phyloP scores from a whole-genome alignment of 1,139 yeast genomes.

The Taphrina communis region DNA sequence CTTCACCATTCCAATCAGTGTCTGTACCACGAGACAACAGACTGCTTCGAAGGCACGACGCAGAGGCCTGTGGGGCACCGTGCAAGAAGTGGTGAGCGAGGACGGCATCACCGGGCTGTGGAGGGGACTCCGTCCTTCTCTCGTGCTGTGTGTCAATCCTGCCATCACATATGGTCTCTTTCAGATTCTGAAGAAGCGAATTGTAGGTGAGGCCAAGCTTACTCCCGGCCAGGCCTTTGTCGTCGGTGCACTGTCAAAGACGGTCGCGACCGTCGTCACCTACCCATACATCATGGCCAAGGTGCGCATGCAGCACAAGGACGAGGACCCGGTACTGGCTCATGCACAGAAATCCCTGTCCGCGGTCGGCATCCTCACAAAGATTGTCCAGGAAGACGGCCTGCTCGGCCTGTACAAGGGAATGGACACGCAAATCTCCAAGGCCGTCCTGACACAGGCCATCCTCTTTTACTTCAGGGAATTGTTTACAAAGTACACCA shows the following conservation, averaged over 20 bases:
- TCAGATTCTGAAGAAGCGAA: constrained; percentile 66
- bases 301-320: constrained; percentile 72
- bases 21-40: constrained; percentile 84
- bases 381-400: constrained; percentile 61
- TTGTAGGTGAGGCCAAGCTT: constrained; percentile 60
- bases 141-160: constrained; percentile 81
- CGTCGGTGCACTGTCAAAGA: constrained; percentile 78
- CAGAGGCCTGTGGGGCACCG: constrained; percentile 53
- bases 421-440: constrained; percentile 75
- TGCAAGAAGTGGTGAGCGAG: constrained; percentile 64
- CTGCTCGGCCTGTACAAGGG: constrained; percentile 72
- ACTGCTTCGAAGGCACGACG: constrained; percentile 54
- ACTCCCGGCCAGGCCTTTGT: constrained; percentile 72
- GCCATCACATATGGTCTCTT: constrained; percentile 86
- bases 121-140: constrained; percentile 82
- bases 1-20: constrained; percentile 82
- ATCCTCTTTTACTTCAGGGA: constrained; percentile 82
- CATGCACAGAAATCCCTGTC: constrained; percentile 55
- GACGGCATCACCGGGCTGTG: constrained; percentile 78
- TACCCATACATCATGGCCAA: constrained; percentile 87
- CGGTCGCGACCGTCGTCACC: constrained; percentile 77
- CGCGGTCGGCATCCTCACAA: constrained; percentile 62
- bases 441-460: constrained; percentile 87
- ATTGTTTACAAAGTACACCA: constrained; percentile 37
- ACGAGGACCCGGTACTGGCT: constrained; percentile 40